phyloP scores from a whole-genome alignment of 2,329 filamentous ascomycete species.

The Esteya vermicola region DNA sequence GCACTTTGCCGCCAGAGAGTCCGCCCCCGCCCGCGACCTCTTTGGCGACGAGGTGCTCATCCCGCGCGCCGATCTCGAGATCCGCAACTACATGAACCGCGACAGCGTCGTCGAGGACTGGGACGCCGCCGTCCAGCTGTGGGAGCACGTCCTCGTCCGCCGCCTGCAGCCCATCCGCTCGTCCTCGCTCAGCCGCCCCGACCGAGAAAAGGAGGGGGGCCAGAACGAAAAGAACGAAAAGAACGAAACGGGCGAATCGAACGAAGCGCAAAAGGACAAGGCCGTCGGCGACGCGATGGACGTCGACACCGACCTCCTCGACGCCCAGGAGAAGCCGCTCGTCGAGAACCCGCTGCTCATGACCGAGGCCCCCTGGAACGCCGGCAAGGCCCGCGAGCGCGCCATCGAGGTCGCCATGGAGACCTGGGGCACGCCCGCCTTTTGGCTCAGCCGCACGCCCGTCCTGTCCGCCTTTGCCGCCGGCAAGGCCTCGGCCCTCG shows the following conservation, averaged over 20 bases:
- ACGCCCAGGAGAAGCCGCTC: slow-evolving; percentile 58
- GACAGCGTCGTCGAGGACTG: slow-evolving; percentile 92
- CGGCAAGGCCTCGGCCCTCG: slow-evolving; percentile 83
- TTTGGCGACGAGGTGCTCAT: slow-evolving; percentile 88
- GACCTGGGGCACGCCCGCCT: slow-evolving; percentile 87
- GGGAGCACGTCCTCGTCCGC: slow-evolving; percentile 86
- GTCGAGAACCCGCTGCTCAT: slow-evolving; percentile 83
- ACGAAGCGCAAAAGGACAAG: too few species aligned
- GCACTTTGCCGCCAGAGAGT: slow-evolving; percentile 24
- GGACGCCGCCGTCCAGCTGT: slow-evolving; percentile 78
- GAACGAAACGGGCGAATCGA: too few species aligned
- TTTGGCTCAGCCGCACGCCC: slow-evolving; percentile 80
- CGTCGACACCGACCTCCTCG: slow-evolving; percentile 39
- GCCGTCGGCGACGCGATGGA: slow-evolving; percentile 47
- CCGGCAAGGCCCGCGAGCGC: slow-evolving; percentile 77
- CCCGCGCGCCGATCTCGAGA: slow-evolving; percentile 61
- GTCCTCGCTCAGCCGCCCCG: neutral
- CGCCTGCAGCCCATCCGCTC: slow-evolving; percentile 62
- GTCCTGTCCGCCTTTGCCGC: slow-evolving; percentile 84
- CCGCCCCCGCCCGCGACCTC: slow-evolving; percentile 39
- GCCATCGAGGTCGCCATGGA: slow-evolving; percentile 95
- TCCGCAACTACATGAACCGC: slow-evolving; percentile 81
- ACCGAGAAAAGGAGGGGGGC: too few species aligned
- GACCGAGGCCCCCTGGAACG: slow-evolving; percentile 91
- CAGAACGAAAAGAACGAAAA: too few species aligned